Base-by-base conservation (phyloP, 129 eudicot genomes). In the Flaveria bidentis region DNA sequence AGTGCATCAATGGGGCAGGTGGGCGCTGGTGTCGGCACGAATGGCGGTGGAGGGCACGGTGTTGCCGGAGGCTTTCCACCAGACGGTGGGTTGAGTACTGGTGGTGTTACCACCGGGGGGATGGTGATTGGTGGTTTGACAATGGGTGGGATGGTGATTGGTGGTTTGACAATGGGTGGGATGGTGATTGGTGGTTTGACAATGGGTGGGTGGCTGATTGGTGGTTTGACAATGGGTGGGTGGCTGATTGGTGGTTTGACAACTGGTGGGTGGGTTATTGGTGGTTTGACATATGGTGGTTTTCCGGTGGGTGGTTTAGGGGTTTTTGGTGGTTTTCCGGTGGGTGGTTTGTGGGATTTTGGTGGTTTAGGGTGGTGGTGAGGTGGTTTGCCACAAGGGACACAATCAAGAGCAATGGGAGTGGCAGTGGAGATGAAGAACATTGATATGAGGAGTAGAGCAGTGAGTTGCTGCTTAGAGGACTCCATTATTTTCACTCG, bases 1-100 rank as follows among this genome's bases (percentile, higher is more conserved):
- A 92, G 74, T 5, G 92, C 72, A 68, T 92, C 90, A 20, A 88
- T 83, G 23, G 98, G 98, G 72, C 98, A 92, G 0, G 81, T 81
- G 13, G 84, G 62, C 0, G 71, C 58, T 5, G 80, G 41, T 6
- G 67, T 26, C 3, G 81, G 44, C 73, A 55, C 41, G 3, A 69
- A 50, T 0, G 90, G 87, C 6, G 91, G 85, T 14, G 96, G 85
- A 17, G 97, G 91, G 90, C 89, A 82, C 2, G 86, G 79, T 16
- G 73, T 57, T 14, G 73, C 51, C 47, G 84, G 78, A 0, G 88
- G 86, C 61, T 73, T 67, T n/a, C 73, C 75, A 0, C 72, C 77
- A 6, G 86, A 74, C 1, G 90, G 90, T 2, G 88, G 87, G 9
- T 36, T 22, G 42, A 61, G 15, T 0, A 74, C 23, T 1, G 86